Conservation (phyloP, 78 protist genomes). For the Cavenderia fasciculata region DNA sequence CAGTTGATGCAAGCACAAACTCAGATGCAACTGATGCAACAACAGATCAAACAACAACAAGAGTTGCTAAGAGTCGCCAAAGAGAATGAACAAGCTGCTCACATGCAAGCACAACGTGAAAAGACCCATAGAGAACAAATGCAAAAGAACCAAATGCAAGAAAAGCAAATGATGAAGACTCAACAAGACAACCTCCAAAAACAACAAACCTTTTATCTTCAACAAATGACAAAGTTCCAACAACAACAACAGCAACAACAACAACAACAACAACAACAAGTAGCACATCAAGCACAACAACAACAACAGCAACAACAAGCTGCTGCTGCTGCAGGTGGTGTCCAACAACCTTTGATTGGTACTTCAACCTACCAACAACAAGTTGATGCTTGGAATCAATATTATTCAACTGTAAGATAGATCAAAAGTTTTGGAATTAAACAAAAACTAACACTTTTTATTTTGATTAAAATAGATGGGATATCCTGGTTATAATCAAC, state of each 20-base stretch:
- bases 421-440: background rate
- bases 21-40: conserved; percentile 4
- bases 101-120: conserved; percentile 19
- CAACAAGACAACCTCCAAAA: background rate
- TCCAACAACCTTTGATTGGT: background rate
- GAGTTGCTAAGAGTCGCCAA: background rate
- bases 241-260: conserved; percentile 17
- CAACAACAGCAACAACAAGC: conserved; percentile 25
- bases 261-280: conserved; percentile 8
- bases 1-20: background rate
- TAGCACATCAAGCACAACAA: background rate
- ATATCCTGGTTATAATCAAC: conserved; percentile 54
- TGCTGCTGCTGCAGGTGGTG: background rate
- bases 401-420: background rate
- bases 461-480: background rate
- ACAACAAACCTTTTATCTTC: conserved; percentile 21
- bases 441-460: background rate
- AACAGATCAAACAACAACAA: background rate
- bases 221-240: conserved; percentile 6
- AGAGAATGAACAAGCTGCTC: background rate
- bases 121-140: background rate
- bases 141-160: conserved; percentile 30
- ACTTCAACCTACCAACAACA: conserved; percentile 39
- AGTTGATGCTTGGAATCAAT: background rate
- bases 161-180: conserved; percentile 29